phyloP scores from a whole-genome alignment of 2,329 filamentous ascomycete species.

The Neoscytalidium dimidiatum region DNA sequence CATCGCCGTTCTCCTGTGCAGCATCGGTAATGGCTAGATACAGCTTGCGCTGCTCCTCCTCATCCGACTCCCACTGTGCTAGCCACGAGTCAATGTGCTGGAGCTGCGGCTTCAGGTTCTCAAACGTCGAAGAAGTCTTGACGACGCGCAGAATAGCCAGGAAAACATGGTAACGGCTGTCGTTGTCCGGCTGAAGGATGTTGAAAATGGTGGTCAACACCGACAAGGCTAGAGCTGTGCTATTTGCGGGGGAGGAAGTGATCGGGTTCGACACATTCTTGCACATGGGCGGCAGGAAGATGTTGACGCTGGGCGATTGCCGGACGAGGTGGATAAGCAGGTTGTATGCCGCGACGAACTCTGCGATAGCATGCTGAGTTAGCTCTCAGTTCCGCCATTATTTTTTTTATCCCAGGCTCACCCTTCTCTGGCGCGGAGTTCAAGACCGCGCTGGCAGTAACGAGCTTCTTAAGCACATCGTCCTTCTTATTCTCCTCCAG shows the following conservation, averaged over 20 bases:
- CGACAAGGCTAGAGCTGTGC: constrained; percentile 81
- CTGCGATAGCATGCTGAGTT: constrained; percentile 44
- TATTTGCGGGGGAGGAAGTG: constrained; percentile 81
- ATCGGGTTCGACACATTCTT: constrained; percentile 86
- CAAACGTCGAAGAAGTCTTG: constrained; percentile 68
- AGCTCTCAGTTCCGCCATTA: constrained; percentile 12
- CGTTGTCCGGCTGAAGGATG: constrained; percentile 74
- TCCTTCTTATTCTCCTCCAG: constrained; percentile 70
- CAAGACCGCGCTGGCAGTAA: constrained; percentile 74
- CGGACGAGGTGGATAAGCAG: constrained; percentile 90
- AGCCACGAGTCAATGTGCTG: constrained; percentile 83
- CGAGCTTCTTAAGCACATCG: constrained; percentile 86
- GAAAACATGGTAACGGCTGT: constrained; percentile 86
- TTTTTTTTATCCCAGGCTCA: constrained; percentile 29
- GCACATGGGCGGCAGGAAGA: constrained; percentile 86
- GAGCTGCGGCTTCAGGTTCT: constrained; percentile 80
- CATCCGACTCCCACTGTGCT: constrained; percentile 76
- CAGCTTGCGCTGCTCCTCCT: constrained; percentile 81
- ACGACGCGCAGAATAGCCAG: constrained; percentile 85
- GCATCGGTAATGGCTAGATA: constrained; percentile 81
- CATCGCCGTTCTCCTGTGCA: constrained; percentile 75
- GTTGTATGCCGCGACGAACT: constrained; percentile 95
- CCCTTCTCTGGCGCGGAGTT: constrained; percentile 88
- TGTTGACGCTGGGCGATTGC: constrained; percentile 81
- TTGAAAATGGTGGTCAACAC: constrained; percentile 97